These are phyloP conservation scores for Umbelopsis sp. DNA, from an alignment of 192 early-diverging fungal species.

Conservation along the genomic window DNA sequence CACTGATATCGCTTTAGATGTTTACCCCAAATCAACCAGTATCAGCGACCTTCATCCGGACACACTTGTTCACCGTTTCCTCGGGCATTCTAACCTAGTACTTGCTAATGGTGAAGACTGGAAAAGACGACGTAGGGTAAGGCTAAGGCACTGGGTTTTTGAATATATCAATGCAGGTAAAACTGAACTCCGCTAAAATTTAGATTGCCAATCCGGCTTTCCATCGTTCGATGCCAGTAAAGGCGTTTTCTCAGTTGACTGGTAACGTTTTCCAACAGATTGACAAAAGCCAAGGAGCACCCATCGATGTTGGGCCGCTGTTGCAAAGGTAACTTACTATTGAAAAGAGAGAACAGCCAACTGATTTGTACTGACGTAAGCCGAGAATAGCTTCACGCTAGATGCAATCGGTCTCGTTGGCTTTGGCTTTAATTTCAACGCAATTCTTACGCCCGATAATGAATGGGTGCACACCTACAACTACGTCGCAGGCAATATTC, in stretches of 20 bases:
- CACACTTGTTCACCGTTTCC: conserved; percentile 7
- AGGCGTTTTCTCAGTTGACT: conserved; percentile 1
- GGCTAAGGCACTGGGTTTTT: background rate
- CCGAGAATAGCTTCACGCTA: conserved; percentile 43
- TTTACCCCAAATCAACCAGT: background rate
- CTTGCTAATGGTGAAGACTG: conserved; percentile 27
- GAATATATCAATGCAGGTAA: too few species aligned
- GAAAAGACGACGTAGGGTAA: conserved; percentile 33
- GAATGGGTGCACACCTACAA: conserved; percentile 32
- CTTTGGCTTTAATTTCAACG: conserved; percentile 47
- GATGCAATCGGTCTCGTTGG: conserved; percentile 55
- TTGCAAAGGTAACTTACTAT: conserved; percentile 52
- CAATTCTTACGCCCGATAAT: conserved; percentile 17
- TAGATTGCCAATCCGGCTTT: conserved; percentile 19
- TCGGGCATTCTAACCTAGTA: conserved; percentile 27
- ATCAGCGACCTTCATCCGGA: background rate
- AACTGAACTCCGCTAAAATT: too few species aligned
- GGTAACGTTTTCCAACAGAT: conserved; percentile 19
- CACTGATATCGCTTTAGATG: background rate
- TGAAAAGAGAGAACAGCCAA: background rate
- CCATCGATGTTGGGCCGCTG: conserved; percentile 35
- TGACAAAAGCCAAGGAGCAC: background rate
- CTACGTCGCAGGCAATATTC: conserved; percentile 9
- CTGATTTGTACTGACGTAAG: background rate
- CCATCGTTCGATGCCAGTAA: conserved; percentile 13